Evolutionary conservation across 1,284 basidiomycete genomes (phyloP).

Genomic region (Ustilago esculenta): DNA sequence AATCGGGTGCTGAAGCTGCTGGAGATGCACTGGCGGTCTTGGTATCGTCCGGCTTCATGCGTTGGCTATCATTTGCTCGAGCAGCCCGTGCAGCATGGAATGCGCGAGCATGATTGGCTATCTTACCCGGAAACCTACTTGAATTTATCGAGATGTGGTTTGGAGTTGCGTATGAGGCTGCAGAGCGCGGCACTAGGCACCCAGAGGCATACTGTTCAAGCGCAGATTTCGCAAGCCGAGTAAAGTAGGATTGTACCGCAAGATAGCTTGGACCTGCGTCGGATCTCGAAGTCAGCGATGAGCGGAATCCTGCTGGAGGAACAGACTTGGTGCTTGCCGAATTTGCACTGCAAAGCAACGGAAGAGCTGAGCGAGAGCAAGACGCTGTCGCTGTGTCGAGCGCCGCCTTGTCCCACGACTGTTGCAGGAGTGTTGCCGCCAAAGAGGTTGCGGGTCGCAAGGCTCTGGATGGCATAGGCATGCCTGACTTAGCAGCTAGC

Average conservation of each 20-base stretch:
- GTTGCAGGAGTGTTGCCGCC: not conserved
- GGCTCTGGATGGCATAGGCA: not conserved
- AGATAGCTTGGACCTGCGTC: conserved; percentile 17
- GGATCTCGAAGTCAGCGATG: too few species aligned
- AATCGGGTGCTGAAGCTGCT: not conserved
- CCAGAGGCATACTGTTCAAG: not conserved
- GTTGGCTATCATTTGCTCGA: conserved; percentile 1
- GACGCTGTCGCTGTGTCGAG: not conserved
- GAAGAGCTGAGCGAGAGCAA: too few species aligned
- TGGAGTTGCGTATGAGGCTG: not conserved
- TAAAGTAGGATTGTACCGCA: conserved; percentile 27
- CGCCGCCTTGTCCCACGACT: not conserved
- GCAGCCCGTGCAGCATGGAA: conserved; percentile 6
- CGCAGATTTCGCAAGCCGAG: conserved; percentile 1
- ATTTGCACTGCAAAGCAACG: too few species aligned
- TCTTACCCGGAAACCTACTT: not conserved
- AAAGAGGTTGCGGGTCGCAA: not conserved
- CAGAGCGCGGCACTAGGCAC: not conserved
- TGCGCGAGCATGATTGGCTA: conserved; percentile 17
- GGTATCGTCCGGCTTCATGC: not conserved
- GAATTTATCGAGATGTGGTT: not conserved
- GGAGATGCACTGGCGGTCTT: not conserved
- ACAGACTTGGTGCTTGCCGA: not conserved
- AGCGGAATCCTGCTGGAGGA: too few species aligned
- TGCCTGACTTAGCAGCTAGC: not conserved